Percentiles rank a stretch among this genome's conserved stretches.
phyloP scores from a whole-genome alignment of 2,329 filamentous ascomycete species.

The Conoideocrella luteorostrata region DNA sequence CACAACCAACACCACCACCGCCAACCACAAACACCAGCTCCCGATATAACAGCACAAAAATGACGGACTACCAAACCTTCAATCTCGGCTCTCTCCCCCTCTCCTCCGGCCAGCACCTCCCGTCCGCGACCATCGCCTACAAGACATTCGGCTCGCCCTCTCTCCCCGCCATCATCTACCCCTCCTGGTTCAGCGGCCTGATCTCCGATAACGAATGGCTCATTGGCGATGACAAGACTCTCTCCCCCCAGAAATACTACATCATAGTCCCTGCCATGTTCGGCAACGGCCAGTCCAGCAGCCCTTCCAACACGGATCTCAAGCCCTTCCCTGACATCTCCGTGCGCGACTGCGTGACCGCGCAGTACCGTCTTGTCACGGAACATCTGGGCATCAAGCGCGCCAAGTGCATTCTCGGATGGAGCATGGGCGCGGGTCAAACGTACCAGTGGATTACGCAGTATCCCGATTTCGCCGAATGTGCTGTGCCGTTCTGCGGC shows the following conservation, averaged over 20 bases:
- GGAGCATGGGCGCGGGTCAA: slow-evolving; percentile 51
- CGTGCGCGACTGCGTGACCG: slow-evolving; percentile 45
- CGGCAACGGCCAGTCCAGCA: slow-evolving; percentile 47
- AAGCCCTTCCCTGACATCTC: slow-evolving; percentile 39
- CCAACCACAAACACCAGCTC: too few relatives aligned
- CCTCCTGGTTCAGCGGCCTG: slow-evolving; percentile 59
- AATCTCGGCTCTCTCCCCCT: slow-evolving; percentile 61
- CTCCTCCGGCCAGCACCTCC: slow-evolving; percentile 55
- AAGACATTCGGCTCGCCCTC: slow-evolving; percentile 63
- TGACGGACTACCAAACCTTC: slow-evolving; percentile 25
- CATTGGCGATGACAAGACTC: slow-evolving; percentile 56
- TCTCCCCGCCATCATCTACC: slow-evolving; percentile 65
- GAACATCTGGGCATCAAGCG: slow-evolving; percentile 34
- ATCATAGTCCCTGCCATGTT: slow-evolving; percentile 46
- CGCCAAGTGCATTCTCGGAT: slow-evolving; percentile 43
- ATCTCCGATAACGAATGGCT: slow-evolving; percentile 73
- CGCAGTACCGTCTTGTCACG: slow-evolving; percentile 38
- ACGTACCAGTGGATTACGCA: slow-evolving; percentile 46
- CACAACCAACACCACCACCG: too few relatives aligned
- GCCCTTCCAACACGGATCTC: slow-evolving; percentile 44
- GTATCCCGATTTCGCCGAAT: slow-evolving; percentile 40
- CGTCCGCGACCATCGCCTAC: slow-evolving; percentile 65
- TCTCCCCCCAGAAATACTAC: slow-evolving; percentile 50
- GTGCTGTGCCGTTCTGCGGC: slow-evolving; percentile 42
- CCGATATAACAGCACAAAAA: too few relatives aligned